These are phyloP conservation scores for Acmispon strigosus DNA, from an alignment of 306 rosid species.

Conservation along the genomic window DNA sequence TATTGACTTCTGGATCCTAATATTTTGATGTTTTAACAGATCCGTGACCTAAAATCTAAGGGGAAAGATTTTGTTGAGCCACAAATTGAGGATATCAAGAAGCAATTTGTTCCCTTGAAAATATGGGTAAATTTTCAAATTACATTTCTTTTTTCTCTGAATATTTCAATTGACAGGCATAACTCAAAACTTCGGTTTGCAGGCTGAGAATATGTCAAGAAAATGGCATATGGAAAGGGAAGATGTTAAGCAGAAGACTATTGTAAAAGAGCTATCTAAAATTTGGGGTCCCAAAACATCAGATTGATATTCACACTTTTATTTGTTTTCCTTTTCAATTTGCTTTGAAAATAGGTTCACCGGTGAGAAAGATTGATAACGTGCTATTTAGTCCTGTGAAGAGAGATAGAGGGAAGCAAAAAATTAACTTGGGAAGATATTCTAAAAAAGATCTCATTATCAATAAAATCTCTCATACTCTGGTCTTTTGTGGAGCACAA, in stretches of 20 bases:
- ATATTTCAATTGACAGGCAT: slow-evolving; percentile 7
- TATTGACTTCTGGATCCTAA: slow-evolving; percentile 5
- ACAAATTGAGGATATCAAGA: slow-evolving; percentile 42
- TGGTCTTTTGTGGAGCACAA: too few species aligned
- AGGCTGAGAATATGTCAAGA: slow-evolving; percentile 63
- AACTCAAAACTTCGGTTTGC: slow-evolving; percentile 27
- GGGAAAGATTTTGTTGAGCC: slow-evolving; percentile 64
- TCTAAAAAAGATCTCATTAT: too few species aligned
- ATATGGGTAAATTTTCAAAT: slow-evolving; percentile 46
- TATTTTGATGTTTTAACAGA: slow-evolving; percentile 37
- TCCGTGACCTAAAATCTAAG: slow-evolving; percentile 49
- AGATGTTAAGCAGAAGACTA: slow-evolving; percentile 61
- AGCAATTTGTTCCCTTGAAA: slow-evolving; percentile 57
- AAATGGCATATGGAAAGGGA: slow-evolving; percentile 65
- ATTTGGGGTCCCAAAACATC: slow-evolving; percentile 45
- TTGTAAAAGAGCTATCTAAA: slow-evolving; percentile 58
- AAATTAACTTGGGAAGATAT: too few species aligned
- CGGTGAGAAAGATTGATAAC: too few species aligned
- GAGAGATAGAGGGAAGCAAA: too few species aligned
- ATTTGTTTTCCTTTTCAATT: background rate
- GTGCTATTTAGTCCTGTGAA: too few species aligned
- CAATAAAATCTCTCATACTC: too few species aligned
- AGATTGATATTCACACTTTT: slow-evolving; percentile 20
- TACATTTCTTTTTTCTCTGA: background rate
- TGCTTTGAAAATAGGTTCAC: background rate